Evolutionary conservation across 306 rosid species (phyloP).

Genomic region (Quercus mongolica): DNA sequence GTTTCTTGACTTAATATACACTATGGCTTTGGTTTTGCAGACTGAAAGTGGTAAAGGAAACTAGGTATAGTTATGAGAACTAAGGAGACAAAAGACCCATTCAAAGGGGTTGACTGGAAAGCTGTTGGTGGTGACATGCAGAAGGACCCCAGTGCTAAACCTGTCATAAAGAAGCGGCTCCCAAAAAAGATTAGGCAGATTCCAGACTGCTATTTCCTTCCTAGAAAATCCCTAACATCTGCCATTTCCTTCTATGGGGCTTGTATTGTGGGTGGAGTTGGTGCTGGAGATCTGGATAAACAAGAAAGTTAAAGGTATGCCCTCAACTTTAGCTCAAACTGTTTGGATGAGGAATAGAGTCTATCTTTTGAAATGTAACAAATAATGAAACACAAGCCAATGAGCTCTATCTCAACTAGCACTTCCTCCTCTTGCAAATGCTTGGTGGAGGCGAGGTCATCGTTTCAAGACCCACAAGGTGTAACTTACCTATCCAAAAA

Average conservation of each 20-base stretch:
- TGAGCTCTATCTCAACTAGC: no score
- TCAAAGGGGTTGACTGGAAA: constrained; percentile 92
- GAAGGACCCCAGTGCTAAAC: constrained; percentile 63
- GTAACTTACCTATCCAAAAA: no score
- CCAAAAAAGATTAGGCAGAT: constrained; percentile 71
- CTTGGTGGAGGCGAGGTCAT: no score
- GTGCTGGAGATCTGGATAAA: constrained; percentile 77
- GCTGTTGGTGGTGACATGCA: constrained; percentile 80
- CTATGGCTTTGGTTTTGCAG: neutral
- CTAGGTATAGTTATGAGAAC: constrained; percentile 33
- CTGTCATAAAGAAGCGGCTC: constrained; percentile 55
- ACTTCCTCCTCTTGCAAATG: no score
- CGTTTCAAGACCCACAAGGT: no score
- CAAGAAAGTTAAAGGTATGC: constrained; percentile 75
- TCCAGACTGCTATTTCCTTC: constrained; percentile 76
- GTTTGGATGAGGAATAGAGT: neutral
- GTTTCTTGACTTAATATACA: neutral
- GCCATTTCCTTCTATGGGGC: constrained; percentile 51
- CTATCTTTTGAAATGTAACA: neutral
- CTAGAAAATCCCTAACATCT: constrained; percentile 44
- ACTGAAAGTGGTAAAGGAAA: neutral
- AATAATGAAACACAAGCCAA: neutral
- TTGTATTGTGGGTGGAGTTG: constrained; percentile 68
- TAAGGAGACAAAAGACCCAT: constrained; percentile 67
- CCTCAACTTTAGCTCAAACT: neutral